phyloP scores from a whole-genome alignment of 768 basidiomycete genomes.

The Candolleomyces aberdarensis region DNA sequence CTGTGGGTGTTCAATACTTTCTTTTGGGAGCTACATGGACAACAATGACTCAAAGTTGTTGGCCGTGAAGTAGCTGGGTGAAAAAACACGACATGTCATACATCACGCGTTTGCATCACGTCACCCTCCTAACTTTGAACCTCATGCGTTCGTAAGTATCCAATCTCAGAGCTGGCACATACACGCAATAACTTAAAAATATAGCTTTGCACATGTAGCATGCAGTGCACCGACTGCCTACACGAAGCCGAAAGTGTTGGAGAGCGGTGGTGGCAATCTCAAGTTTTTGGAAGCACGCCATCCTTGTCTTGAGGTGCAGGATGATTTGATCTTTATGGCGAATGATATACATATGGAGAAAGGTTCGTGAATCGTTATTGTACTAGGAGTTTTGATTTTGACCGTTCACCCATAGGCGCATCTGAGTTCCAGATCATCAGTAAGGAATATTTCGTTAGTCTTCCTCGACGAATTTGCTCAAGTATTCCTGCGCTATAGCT shows the following conservation, averaged over 20 bases:
- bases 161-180: too few species aligned
- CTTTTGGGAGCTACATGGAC: too few species aligned
- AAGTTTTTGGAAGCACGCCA: constrained; percentile 85
- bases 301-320: constrained; percentile 95
- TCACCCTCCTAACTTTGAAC: too few species aligned
- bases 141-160: too few species aligned
- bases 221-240: constrained; percentile 84
- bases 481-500: constrained; percentile 39
- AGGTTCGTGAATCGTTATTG: too few species aligned
- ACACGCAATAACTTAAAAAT: too few species aligned
- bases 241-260: constrained; percentile 76
- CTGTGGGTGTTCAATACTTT: too few species aligned
- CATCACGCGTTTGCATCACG: too few species aligned
- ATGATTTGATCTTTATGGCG: constrained; percentile 91
- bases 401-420: constrained; percentile 41
- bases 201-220: constrained; percentile 89
- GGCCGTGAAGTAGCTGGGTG: too few species aligned
- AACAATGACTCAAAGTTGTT: too few species aligned
- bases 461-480: constrained; percentile 4
- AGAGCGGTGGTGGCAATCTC: constrained; percentile 88
- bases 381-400: too few species aligned
- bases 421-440: constrained; percentile 97
- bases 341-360: constrained; percentile 96
- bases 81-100: too few species aligned
- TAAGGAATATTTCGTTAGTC: constrained; percentile 27